Conservation (phyloP, 805 yeast genomes). For the Myxozyma melibiosi region DNA sequence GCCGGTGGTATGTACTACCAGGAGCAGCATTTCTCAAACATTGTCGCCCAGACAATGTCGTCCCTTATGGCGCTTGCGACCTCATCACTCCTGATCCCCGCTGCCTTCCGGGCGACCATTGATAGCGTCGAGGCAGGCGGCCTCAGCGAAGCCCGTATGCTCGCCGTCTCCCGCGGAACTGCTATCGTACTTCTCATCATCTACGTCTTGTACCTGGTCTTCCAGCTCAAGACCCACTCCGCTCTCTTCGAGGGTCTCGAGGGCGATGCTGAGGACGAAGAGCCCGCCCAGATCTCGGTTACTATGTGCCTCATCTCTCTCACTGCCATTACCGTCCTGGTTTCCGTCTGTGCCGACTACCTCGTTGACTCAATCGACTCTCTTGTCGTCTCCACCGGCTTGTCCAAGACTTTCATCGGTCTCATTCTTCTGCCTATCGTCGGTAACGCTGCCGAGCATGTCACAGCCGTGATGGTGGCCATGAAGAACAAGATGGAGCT, state of each 20-base stretch:
- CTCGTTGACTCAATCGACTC: constrained; percentile 92
- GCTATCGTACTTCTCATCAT: constrained; percentile 74
- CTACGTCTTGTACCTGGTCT: constrained; percentile 75
- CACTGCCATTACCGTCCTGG: constrained; percentile 68
- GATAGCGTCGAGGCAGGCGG: constrained; percentile 53
- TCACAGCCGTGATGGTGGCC: constrained; percentile 93
- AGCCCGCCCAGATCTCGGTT: constrained; percentile 49
- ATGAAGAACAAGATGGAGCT: constrained; percentile 96
- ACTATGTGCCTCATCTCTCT: constrained; percentile 51
- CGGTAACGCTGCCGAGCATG: constrained; percentile 99
- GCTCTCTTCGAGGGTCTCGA: constrained; percentile 37
- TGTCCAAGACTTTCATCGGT: constrained; percentile 94
- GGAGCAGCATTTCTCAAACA: constrained; percentile 88
- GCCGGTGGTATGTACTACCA: constrained; percentile 88
- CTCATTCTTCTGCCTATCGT: constrained; percentile 92
- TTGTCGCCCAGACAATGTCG: constrained; percentile 98
- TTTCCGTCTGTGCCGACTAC: constrained; percentile 89
- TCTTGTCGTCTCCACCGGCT: constrained; percentile 78
- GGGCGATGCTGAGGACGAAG: constrained; percentile 39
- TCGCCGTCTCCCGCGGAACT: constrained; percentile 82
- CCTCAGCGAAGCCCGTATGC: constrained; percentile 51
- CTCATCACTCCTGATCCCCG: constrained; percentile 87
- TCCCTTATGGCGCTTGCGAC: constrained; percentile 90
- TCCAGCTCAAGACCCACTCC: constrained; percentile 84
- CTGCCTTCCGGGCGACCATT: constrained; percentile 84